Base-by-base conservation (phyloP, 2,329 filamentous ascomycete species). In the Ascochyta lentis region DNA sequence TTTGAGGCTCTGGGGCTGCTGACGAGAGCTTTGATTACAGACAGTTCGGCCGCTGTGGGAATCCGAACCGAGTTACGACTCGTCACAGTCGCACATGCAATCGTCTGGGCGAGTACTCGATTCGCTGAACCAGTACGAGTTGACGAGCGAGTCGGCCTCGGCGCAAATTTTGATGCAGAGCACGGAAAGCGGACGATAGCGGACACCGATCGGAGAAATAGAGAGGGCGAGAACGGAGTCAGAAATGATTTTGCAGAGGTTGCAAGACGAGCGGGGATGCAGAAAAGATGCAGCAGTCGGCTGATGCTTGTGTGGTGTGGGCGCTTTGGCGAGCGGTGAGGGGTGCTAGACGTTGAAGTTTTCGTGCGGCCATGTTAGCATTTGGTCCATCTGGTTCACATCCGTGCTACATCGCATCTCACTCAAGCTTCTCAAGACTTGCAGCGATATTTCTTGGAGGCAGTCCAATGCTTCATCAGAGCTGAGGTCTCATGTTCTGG, bases 321-420 rank as follows among this genome's bases (percentile, higher is more conserved):
- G 47, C 34, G 42, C 35, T 40, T 46, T 38, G 56, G 34, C 40
- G 34, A 49, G 59, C 61, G 58, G 60, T 64, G 60, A 58, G 49
- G 51, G 38, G 29, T 45, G 27, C 27, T 33, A 19, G 16, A 39
- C 13, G 33, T 29, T 40, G 34, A 31, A 49, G 33, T 49, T 54
- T 54, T 54, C 22, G 40, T 40, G 39, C 46, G 15, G 29, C 45
- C 35, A 45, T 49, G 22, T 44, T 39, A 40, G 45, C n/a, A 24
- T 38, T 38, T 43, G 16, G 31, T 48, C 38, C 42, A 23, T 41
- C 39, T 24, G 35, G 39, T 43, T 23, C 22, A 27, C 15, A 31
- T 43, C 50, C 27, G 35, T 23, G 40, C 51, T 26, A 29, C 45
- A 31, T 19, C 26, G 12, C 43, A 35, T 34, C 41, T 24, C 26